These are phyloP conservation scores for Centella asiatica DNA, from an alignment of 129 eudicot species.

Conservation along the genomic window DNA sequence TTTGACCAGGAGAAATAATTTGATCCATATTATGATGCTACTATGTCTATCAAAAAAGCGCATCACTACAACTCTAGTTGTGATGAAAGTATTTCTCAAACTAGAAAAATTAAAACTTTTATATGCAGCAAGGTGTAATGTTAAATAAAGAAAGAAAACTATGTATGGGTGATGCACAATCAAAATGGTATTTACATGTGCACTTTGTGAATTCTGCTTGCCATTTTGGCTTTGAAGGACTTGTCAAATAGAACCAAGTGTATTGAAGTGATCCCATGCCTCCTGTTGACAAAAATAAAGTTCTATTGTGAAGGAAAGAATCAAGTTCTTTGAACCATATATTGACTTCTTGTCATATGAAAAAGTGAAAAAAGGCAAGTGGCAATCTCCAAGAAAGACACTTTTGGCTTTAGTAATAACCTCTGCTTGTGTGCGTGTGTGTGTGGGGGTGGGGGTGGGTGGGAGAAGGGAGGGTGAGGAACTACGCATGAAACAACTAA, in stretches of 20 bases:
- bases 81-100: not conserved
- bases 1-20: too few species aligned
- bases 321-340: not conserved
- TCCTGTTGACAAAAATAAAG: conserved; percentile 42
- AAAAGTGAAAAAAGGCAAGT: not conserved
- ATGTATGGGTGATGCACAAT: conserved; percentile 4
- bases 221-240: not conserved
- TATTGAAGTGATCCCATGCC: conserved; percentile 82
- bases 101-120: not conserved
- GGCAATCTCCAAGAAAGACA: not conserved
- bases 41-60: too few species aligned
- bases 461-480: too few species aligned
- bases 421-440: too few species aligned
- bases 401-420: not conserved
- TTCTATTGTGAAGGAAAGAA: not conserved
- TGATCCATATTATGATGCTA: too few species aligned
- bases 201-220: conserved; percentile 6
- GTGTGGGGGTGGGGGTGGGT: too few species aligned
- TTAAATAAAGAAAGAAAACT: not conserved
- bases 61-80: not conserved
- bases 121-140: not conserved
- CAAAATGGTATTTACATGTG: conserved; percentile 6
- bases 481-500: too few species aligned
- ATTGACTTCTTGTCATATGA: not conserved
- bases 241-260: conserved; percentile 47